Evolutionary conservation across 192 early-diverging fungal genomes (phyloP), one percentile per base, ranked within the genome.

Genomic region (Coemansia sp.): DNA sequence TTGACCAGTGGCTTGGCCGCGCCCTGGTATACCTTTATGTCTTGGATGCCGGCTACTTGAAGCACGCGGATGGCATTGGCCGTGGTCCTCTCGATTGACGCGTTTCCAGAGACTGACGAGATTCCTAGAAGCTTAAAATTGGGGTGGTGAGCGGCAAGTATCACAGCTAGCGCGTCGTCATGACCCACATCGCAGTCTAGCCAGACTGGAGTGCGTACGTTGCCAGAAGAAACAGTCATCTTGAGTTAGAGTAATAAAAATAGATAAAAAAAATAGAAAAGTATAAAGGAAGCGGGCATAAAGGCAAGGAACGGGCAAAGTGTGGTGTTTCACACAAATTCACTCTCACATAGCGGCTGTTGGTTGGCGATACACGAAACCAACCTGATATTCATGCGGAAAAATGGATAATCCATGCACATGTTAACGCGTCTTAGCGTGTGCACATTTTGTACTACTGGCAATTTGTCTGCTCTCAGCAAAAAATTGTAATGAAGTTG

Each of bases 181-280:
- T 74, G 71, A 7, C 77, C 77, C 11, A 74, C 71, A 40, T 79
- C 77, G 44, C 77, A 79, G 68, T 79, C 77, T 11, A 79, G 68
- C 77, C 77, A 79, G 12, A 79, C 60, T 15, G 76, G 76, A 34
- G 58, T 72, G 16, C 3, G 53, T 8, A 11, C 53, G 9, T 29
- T 13, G 29, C n/a, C 27, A 29, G 53, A 31, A 57, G 5, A 12
- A 57, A 33, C 16, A 57, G 53, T 31, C 53, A 57, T 57, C 5
- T 3, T 22, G 2, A 11, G 49, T 22, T n/a, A 57, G 27, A 31
- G 12, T 29, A 52, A 52, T 4, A 68, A 36, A 24, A 38, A 31
- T n/a, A 5, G 29, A 7, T 29, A 44, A 15, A 61, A 27, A 2
- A n/a, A 1, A 18, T 1, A 7, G 6, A 16, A 34, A 41, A 57